Conservation (phyloP, 106 monocot genomes). For the Allium sativum region DNA sequence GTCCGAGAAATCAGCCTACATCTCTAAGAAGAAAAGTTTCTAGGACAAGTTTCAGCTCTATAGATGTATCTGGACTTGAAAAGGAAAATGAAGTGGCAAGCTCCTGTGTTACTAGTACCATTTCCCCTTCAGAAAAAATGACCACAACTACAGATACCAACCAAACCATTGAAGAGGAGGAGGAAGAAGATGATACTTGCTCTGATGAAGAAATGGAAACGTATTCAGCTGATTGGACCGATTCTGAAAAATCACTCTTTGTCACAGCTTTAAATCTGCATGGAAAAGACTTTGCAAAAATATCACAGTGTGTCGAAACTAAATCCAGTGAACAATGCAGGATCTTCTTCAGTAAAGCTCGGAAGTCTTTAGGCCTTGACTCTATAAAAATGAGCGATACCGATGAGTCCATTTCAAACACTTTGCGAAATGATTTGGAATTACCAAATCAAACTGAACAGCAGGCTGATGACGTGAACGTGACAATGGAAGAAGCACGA, state of each 20-base stretch:
- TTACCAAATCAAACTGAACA: slow-evolving; percentile 59
- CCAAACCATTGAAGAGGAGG: slow-evolving; percentile 14
- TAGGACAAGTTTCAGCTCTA: slow-evolving; percentile 6
- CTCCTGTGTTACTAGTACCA: slow-evolving; percentile 46
- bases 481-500: slow-evolving; percentile 13
- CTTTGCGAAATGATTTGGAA: slow-evolving; percentile 38
- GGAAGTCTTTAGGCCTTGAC: slow-evolving; percentile 77
- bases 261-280: slow-evolving; percentile 43
- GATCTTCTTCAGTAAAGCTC: slow-evolving; percentile 84
- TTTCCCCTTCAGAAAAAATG: slow-evolving; percentile 29
- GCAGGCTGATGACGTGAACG: slow-evolving; percentile 30
- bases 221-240: slow-evolving; percentile 68
- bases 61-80: slow-evolving; percentile 20
- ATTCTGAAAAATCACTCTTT: slow-evolving; percentile 70
- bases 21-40: slow-evolving; percentile 15
- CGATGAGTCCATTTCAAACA: slow-evolving; percentile 66
- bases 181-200: slow-evolving; percentile 18
- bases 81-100: slow-evolving; percentile 59
- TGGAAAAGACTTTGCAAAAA: slow-evolving; percentile 69
- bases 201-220: slow-evolving; percentile 60
- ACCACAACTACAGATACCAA: slow-evolving; percentile 13
- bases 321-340: slow-evolving; percentile 80
- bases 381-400: slow-evolving; percentile 39
- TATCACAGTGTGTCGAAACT: slow-evolving; percentile 47
- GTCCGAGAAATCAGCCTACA: neutral